Evolutionary conservation across 495 filamentous ascomycete species (phyloP), one percentile per base, ranked within the genome.

Genomic region (Aspergillus olivimuriae): DNA sequence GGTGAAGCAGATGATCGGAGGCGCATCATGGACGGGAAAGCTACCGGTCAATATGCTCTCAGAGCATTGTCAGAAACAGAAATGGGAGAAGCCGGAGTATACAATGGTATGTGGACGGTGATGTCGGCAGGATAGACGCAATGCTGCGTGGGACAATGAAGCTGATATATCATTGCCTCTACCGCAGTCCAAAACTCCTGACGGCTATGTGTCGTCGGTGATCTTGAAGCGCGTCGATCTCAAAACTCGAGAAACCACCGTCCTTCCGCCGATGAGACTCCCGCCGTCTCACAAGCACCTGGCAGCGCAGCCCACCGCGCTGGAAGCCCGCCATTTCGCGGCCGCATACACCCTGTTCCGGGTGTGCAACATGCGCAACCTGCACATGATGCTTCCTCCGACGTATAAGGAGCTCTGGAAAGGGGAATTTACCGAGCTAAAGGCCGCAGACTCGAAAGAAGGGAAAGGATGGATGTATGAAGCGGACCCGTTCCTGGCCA

Each of bases 11-110:
- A 68, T 98, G 44, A 95, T 98, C 61, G 94, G 88, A 38, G 92
- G 92, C 38, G 79, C 87, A 51, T 95, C 89, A 58, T 98, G 94
- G 94, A 98, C 92, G 0, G 92, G 92, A 26, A 98, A 98, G 61
- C 66, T 98, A 28, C 92, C 92, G 3, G 85, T 95, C 40, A 92
- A 90, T 57, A 73, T 98, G 58, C 80, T 98, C 43, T 83, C 84
- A 14, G 92, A 98, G 73, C 87, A 94, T 68, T 94, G 87, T 56
- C 88, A 95, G 62, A 90, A 89, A 66, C 85, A 91, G 65, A 87
- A 86, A 56, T 98, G 92, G 92, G 83, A 86, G 49, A 92, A 83
- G 56, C 92, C 91, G 1, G 90, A 95, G 55, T 98, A 94, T 63
- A 79, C 78, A 52, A 89, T 84, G 81, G 78, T 80, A 63, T 51